Base-by-base conservation (phyloP, 1,284 basidiomycete species). In the Moesziomyces sp. region DNA sequence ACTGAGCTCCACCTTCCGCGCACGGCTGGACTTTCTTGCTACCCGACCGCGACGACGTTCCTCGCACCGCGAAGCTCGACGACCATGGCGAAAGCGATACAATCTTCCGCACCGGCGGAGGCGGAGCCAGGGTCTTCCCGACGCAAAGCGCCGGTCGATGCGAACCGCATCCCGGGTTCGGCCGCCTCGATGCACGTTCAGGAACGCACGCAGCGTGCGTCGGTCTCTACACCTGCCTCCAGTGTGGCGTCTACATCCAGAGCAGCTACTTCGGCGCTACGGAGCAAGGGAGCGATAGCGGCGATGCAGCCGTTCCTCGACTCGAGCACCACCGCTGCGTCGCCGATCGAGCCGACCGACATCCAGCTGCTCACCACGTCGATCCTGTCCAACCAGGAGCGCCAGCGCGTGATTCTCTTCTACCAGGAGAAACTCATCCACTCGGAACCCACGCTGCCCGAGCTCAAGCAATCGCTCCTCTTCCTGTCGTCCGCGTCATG, bases 351-450 rank as follows among this genome's bases (percentile, higher is more conserved):
- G 43, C 62, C 72, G 6, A 74, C 72, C n/a, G 72, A 74, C 46
- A 55, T 74, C 11, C 62, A 74, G 46, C 63, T 74, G n/a, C 72
- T 74, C 14, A 69, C 72, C 42, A 70, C 58, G 13, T 63, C 59
- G 13, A 67, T 74, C 42, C 58, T 74, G 1, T 63, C 62, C 5
- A 74, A 74, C 49, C 62, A 66, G 35, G 53, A 62, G 40, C 62
- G 72, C 0, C 67, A 70, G 46, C 50, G 54, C 8, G 47, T 63
- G 16, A 67, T 63, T 21, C 53, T 74, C 18, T 42, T 26, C 35
- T 66, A 66, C 42, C 62, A 70, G 28, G 72, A 74, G 21, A 26
- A 23, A 3, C 59, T 74, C 18, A 74, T 74, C 44, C 40, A 62
- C 19, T 16, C 48, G 1, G 8, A 30, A 0, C 58, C 66, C 1